These are phyloP conservation scores for Diophrys sp. DNA, from an alignment of 73 alveolate genomes.

Conservation along the genomic window DNA sequence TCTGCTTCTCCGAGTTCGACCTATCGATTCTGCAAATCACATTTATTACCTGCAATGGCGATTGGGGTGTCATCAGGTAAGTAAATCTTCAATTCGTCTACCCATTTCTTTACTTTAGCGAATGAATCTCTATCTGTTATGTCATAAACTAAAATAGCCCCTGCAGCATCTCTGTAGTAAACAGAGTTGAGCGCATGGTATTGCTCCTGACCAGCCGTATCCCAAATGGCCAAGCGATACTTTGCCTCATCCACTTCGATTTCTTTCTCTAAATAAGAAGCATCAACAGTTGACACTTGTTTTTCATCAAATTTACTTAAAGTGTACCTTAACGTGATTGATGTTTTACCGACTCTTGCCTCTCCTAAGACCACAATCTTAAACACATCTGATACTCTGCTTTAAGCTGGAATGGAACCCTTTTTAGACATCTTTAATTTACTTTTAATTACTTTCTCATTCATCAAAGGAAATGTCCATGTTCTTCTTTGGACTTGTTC, in stretches of 20 bases:
- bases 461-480: too few relatives aligned
- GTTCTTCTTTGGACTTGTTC: too few relatives aligned
- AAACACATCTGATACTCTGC: not conserved
- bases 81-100: slow-evolving; percentile 68
- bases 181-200: slow-evolving; percentile 78
- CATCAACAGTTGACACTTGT: slow-evolving; percentile 75
- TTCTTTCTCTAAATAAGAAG: slow-evolving; percentile 69
- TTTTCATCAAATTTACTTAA: slow-evolving; percentile 69
- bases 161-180: slow-evolving; percentile 79
- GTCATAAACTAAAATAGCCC: slow-evolving; percentile 85
- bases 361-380: slow-evolving; percentile 70
- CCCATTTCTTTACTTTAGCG: slow-evolving; percentile 76
- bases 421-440: too few relatives aligned
- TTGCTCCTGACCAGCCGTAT: slow-evolving; percentile 92
- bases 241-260: slow-evolving; percentile 47
- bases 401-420: not conserved
- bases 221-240: slow-evolving; percentile 75
- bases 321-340: slow-evolving; percentile 75
- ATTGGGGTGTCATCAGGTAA: slow-evolving; percentile 66
- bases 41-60: slow-evolving; percentile 84
- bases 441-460: too few relatives aligned
- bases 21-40: slow-evolving; percentile 60
- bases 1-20: slow-evolving; percentile 1
- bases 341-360: slow-evolving; percentile 88
- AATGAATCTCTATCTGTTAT: slow-evolving; percentile 85